Evolutionary conservation across 78 protist genomes (phyloP).

Genomic region (Isochrysis galbana): DNA sequence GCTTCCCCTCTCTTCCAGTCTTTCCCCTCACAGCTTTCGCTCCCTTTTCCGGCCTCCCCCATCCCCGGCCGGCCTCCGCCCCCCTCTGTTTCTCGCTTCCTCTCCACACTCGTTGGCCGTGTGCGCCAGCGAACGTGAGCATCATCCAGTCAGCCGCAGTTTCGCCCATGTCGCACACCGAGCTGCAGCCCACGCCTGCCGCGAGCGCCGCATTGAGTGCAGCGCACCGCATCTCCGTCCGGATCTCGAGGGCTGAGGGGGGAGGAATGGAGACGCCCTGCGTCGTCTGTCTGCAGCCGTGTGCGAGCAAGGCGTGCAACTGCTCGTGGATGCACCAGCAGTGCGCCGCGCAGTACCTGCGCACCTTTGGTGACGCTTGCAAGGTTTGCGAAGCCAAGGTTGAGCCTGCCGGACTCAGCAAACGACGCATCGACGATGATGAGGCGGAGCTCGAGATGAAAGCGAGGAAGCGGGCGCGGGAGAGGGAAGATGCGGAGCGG

Average conservation of each 20-base stretch:
- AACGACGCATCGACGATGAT: background rate
- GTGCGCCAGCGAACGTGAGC: no score
- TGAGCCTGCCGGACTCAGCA: background rate
- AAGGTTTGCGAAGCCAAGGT: background rate
- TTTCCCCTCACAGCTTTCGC: no score
- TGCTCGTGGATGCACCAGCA: background rate
- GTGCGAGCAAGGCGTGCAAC: background rate
- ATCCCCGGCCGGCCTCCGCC: no score
- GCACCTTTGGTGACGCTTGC: background rate
- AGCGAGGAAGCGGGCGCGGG: background rate
- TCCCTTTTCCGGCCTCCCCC: no score
- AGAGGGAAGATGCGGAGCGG: background rate
- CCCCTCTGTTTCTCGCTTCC: no score
- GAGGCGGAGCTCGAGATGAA: background rate
- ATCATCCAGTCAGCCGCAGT: no score
- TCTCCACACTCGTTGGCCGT: no score
- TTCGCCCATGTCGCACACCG: no score
- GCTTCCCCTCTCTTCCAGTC: no score
- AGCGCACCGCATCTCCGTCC: background rate
- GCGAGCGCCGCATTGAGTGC: background rate
- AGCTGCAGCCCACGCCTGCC: no score
- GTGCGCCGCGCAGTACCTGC: background rate
- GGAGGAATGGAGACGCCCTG: background rate
- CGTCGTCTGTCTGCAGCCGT: slow-evolving; percentile 15
- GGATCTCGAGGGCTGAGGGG: background rate